A percentile compares a stretch with the other conserved stretches of the same genome.
These are phyloP conservation scores for Exophiala xenobiotica DNA, from an alignment of 2,329 filamentous ascomycete species.

Conservation along the genomic window DNA sequence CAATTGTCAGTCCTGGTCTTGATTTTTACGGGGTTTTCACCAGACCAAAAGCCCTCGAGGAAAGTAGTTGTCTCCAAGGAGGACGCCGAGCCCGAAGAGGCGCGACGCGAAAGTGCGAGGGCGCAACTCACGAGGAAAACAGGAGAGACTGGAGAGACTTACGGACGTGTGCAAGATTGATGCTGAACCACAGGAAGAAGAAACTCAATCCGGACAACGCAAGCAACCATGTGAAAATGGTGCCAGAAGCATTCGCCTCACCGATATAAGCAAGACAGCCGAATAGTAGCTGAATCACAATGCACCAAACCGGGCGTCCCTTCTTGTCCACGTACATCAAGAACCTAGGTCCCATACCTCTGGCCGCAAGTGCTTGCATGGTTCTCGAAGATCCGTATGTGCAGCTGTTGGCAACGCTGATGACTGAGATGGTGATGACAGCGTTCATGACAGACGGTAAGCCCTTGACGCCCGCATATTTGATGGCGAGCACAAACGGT, in stretches of 20 bases:
- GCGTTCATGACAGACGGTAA: conserved; percentile 89
- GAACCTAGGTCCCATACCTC: conserved; percentile 74
- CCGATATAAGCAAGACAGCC: conserved; percentile 78
- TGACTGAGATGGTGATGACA: conserved; percentile 84
- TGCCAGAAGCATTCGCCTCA: conserved; percentile 46
- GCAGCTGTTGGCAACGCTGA: conserved; percentile 88
- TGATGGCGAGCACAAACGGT: conserved; percentile 90
- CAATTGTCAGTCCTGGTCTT: conserved; percentile 50
- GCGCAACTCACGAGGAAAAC: background rate
- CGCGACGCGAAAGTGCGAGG: background rate
- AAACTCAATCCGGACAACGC: conserved; percentile 71
- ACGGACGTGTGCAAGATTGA: conserved; percentile 67
- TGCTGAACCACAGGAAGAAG: conserved; percentile 66
- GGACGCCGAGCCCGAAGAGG: no score
- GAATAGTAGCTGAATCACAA: conserved; percentile 63
- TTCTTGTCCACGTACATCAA: conserved; percentile 79
- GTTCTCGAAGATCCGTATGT: conserved; percentile 91
- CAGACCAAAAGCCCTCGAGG: no score
- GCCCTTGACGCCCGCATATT: conserved; percentile 75
- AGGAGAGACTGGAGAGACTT: conserved; percentile 41
- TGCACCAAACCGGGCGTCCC: conserved; percentile 74
- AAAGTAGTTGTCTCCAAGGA: no score
- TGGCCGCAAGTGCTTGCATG: conserved; percentile 82
- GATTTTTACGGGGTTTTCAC: background rate
- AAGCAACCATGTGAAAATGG: conserved; percentile 74